phyloP scores from a whole-genome alignment of 192 early-diverging fungal genomes.

The Coemansia furcata region DNA sequence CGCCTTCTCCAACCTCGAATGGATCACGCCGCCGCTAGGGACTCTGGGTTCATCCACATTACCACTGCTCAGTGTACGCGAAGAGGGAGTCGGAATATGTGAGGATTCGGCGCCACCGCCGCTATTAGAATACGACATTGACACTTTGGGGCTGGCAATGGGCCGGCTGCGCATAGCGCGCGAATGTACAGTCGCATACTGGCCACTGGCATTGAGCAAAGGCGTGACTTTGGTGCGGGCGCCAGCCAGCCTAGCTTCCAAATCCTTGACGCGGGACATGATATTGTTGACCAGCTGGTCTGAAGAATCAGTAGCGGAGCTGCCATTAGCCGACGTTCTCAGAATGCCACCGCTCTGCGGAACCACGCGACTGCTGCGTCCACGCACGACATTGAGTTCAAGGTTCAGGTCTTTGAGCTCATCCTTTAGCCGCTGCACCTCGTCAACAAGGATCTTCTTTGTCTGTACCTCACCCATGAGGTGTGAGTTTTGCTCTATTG shows the following conservation, averaged over 20 bases:
- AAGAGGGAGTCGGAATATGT: conserved; percentile 10
- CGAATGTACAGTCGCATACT: conserved; percentile 45
- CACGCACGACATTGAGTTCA: conserved; percentile 53
- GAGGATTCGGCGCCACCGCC: conserved; percentile 1
- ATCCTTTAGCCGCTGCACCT: conserved; percentile 76
- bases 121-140: conserved; percentile 7
- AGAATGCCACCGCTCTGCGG: conserved; percentile 32
- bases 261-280: conserved; percentile 71
- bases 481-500: conserved; percentile 65
- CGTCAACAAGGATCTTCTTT: conserved; percentile 66
- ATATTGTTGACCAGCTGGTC: conserved; percentile 73
- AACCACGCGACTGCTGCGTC: conserved; percentile 40
- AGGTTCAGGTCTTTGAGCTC: conserved; percentile 64
- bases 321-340: conserved; percentile 41
- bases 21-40: conserved; percentile 11
- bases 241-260: conserved; percentile 71
- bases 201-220: conserved; percentile 50
- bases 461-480: conserved; percentile 65
- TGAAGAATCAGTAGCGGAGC: conserved; percentile 51
- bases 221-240: conserved; percentile 75
- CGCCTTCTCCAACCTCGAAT: conserved; percentile 28
- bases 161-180: conserved; percentile 35
- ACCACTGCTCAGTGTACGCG: conserved; percentile 13
- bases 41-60: conserved; percentile 13
- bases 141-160: conserved; percentile 37